These are phyloP conservation scores for Colletotrichum theobromicola DNA, from an alignment of 2,329 filamentous ascomycete species.

Conservation along the genomic window DNA sequence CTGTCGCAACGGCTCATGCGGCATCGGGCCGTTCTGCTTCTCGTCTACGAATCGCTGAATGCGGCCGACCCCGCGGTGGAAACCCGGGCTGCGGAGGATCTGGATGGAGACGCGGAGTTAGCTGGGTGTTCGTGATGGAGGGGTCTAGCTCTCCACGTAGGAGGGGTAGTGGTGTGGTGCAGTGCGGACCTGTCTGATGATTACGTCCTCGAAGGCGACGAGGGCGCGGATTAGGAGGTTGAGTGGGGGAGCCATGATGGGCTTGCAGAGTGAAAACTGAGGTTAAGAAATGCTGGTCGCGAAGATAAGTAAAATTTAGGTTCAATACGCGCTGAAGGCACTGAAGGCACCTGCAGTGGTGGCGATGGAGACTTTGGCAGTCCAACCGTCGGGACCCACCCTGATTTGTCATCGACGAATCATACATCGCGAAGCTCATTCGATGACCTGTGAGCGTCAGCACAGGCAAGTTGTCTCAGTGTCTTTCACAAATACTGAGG, in stretches of 20 bases:
- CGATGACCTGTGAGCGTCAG: background rate
- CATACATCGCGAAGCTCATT: background rate
- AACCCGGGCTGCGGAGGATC: conserved; percentile 56
- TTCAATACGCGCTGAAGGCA: background rate
- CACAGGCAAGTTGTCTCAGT: no score
- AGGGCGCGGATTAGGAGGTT: conserved; percentile 11
- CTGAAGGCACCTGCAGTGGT: background rate
- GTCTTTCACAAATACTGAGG: no score
- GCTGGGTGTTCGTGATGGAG: background rate
- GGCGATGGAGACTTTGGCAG: background rate
- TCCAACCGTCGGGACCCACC: background rate
- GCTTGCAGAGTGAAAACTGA: background rate
- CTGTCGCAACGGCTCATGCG: conserved; percentile 53
- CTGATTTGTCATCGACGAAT: conserved; percentile 13
- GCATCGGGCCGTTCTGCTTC: conserved; percentile 51
- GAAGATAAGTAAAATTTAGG: background rate
- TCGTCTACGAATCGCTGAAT: conserved; percentile 58
- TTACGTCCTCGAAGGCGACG: conserved; percentile 17
- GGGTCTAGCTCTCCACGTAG: background rate
- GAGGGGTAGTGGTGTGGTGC: background rate
- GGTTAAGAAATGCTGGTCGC: background rate
- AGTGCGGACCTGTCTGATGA: conserved; percentile 13
- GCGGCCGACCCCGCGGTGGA: conserved; percentile 57
- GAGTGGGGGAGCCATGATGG: conserved; percentile 5
- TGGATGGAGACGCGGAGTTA: conserved; percentile 24